Conservation (phyloP, 345 rosid genomes). For the Populus nigra region DNA sequence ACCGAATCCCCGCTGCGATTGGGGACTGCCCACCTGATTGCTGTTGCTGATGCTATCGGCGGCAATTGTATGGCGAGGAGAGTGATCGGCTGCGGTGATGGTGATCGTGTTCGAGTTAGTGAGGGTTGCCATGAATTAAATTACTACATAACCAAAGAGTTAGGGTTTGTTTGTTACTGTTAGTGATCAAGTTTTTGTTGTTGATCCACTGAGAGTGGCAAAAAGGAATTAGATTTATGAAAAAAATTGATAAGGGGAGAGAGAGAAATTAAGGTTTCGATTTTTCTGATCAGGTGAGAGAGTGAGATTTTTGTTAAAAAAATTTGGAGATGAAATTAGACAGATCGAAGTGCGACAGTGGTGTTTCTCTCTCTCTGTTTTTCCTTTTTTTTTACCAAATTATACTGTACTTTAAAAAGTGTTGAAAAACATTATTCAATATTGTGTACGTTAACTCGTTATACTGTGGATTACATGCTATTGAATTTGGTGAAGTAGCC, state of each 20-base stretch:
- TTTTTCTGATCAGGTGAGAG: background rate
- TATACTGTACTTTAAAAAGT: background rate
- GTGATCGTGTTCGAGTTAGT: background rate
- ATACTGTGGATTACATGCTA: too few relatives aligned
- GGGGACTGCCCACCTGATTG: conserved; percentile 16
- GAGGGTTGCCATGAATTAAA: background rate
- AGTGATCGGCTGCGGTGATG: background rate
- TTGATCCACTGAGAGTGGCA: background rate
- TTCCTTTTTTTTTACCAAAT: background rate
- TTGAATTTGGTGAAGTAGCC: background rate
- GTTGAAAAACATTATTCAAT: too few relatives aligned
- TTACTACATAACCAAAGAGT: background rate
- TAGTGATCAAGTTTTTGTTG: background rate
- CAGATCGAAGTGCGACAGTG: background rate
- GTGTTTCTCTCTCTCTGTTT: background rate
- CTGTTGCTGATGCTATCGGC: background rate
- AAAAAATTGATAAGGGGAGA: too few relatives aligned
- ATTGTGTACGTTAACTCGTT: too few relatives aligned
- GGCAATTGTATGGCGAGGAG: background rate
- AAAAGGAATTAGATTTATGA: background rate
- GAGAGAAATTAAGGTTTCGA: background rate
- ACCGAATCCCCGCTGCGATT: conserved; percentile 16
- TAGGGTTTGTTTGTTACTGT: background rate
- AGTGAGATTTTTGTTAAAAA: background rate
- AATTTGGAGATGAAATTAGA: background rate